phyloP scores from a whole-genome alignment of 2,329 filamentous ascomycete genomes.

The Hypoxylon sp. region DNA sequence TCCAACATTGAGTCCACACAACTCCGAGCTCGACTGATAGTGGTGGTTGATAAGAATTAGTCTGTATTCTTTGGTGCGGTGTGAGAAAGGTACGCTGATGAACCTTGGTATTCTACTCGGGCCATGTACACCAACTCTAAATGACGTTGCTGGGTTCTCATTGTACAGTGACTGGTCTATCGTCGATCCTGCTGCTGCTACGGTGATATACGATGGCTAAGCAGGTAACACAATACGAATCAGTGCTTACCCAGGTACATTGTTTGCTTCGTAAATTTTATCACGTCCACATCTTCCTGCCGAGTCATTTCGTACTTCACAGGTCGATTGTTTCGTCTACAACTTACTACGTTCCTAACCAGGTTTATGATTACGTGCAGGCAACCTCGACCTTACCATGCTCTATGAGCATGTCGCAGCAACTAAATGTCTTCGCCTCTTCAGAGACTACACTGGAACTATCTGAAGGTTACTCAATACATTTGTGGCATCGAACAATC shows the following conservation, averaged over 20 bases:
- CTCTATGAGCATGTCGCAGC: neutral
- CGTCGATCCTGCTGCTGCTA: conserved; percentile 6
- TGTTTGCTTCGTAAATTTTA: conserved; percentile 29
- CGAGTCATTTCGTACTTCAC: neutral
- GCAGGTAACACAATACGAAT: conserved; percentile 19
- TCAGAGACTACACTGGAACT: conserved; percentile 1
- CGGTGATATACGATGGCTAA: neutral
- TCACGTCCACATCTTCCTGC: neutral
- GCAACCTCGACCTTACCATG: neutral
- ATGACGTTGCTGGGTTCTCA: neutral
- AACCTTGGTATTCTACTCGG: neutral
- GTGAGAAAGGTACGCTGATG: neutral
- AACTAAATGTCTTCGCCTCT: neutral
- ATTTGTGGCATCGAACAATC: neutral
- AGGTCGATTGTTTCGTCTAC: neutral
- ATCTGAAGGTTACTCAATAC: neutral
- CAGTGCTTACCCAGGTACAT: neutral
- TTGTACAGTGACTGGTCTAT: neutral
- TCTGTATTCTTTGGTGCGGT: neutral
- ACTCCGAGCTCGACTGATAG: neutral
- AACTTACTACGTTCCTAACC: neutral
- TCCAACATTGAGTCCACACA: neutral
- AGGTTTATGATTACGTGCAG: neutral
- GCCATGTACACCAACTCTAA: neutral
- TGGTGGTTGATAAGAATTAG: neutral